Conservation (phyloP, 2,329 filamentous ascomycete species). For the Calonectria pteridis region DNA sequence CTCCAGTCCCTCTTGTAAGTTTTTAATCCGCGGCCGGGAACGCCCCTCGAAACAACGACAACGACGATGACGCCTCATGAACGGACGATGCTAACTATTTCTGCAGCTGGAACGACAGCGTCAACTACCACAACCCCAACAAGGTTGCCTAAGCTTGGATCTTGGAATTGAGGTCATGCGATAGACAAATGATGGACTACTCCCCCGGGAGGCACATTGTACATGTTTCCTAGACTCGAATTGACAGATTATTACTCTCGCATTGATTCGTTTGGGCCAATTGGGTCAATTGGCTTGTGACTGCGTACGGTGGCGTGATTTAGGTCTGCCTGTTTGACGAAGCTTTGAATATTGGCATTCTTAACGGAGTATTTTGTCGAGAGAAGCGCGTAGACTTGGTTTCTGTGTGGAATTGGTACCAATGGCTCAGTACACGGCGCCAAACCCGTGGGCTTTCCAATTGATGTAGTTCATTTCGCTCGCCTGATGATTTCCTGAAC, state of each 20-base stretch:
- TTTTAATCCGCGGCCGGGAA: background rate
- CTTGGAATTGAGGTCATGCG: slow-evolving; percentile 29
- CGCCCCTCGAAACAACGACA: background rate
- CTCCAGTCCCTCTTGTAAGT: slow-evolving; percentile 66
- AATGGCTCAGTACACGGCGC: background rate
- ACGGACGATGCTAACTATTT: slow-evolving; percentile 35
- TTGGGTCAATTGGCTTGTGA: background rate
- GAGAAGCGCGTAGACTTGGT: background rate
- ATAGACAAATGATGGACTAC: slow-evolving; percentile 46
- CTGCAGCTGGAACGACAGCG: slow-evolving; percentile 87
- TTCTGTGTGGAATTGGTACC: background rate
- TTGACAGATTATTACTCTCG: slow-evolving; percentile 38
- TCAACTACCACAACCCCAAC: slow-evolving; percentile 98
- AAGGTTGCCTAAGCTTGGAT: slow-evolving; percentile 64
- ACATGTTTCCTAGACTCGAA: slow-evolving; percentile 52
- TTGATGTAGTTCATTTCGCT: background rate
- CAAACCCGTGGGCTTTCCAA: background rate
- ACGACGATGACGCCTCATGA: background rate
- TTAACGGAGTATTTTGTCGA: no score
- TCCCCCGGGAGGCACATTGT: slow-evolving; percentile 46
- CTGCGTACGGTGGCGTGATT: background rate
- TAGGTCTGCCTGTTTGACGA: background rate
- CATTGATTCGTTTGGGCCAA: background rate
- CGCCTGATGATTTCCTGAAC: background rate
- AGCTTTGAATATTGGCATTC: background rate